Evolutionary conservation across 371 early-diverging fungal species (phyloP).

Genomic region (Mucor sp.): DNA sequence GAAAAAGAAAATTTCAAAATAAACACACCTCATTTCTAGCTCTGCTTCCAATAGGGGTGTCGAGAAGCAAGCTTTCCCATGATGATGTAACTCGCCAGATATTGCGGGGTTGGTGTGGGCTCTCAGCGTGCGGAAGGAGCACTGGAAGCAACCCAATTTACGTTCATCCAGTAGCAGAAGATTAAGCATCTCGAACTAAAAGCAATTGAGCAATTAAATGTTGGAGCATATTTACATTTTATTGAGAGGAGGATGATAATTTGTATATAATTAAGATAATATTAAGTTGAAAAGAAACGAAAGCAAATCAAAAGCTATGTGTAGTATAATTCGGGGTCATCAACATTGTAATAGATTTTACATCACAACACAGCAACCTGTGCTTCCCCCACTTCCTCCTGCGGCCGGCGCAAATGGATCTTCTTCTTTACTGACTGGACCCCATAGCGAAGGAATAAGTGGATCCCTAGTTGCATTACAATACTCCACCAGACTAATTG

Average conservation of each 20-base stretch:
- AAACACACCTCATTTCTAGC: neutral
- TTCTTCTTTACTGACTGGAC: conserved; percentile 68
- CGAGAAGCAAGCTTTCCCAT: neutral
- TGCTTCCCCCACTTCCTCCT: conserved; percentile 14
- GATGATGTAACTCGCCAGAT: neutral
- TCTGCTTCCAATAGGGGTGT: conserved; percentile 1
- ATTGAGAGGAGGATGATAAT: neutral
- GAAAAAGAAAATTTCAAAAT: conserved; percentile 3
- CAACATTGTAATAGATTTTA: conserved; percentile 16
- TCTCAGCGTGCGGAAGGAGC: neutral
- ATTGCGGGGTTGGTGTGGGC: neutral
- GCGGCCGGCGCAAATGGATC: conserved; percentile 76
- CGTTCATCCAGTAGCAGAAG: neutral
- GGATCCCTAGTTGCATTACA: conserved; percentile 64
- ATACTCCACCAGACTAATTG: conserved; percentile 51
- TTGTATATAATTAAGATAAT: neutral
- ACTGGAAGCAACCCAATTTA: neutral
- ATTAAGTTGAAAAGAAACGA: neutral
- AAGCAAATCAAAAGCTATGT: neutral
- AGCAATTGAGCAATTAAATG: neutral
- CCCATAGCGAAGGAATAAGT: conserved; percentile 83
- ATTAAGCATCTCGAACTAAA: neutral
- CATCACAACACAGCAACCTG: conserved; percentile 34
- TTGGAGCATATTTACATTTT: neutral
- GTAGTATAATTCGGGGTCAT: conserved; percentile 6